These are phyloP conservation scores for Fragaria nilgerrensis DNA, from an alignment of 306 rosid species.

Conservation along the genomic window DNA sequence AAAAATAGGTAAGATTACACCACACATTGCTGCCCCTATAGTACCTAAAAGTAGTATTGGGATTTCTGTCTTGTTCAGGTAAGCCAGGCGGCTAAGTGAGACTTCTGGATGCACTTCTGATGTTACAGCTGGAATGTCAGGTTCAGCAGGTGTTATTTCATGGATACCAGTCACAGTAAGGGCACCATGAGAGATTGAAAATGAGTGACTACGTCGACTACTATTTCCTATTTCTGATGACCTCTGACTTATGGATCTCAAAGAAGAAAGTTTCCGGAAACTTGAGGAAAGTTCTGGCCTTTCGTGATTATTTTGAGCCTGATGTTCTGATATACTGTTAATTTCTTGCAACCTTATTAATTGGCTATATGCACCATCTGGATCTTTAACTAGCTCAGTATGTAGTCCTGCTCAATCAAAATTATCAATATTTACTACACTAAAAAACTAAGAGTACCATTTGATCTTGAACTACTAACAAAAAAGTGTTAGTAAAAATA, in stretches of 20 bases:
- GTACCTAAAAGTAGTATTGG: slow-evolving; percentile 56
- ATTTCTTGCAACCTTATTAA: slow-evolving; percentile 59
- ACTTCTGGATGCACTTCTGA: slow-evolving; percentile 36
- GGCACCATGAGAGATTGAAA: slow-evolving; percentile 35
- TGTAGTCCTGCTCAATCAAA: slow-evolving; percentile 41
- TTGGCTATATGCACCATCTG: slow-evolving; percentile 69
- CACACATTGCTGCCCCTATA: slow-evolving; percentile 53
- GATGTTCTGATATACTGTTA: slow-evolving; percentile 31
- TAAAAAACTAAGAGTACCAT: too few relatives aligned
- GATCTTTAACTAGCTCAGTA: slow-evolving; percentile 48
- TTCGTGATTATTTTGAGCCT: slow-evolving; percentile 27
- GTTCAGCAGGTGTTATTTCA: slow-evolving; percentile 27
- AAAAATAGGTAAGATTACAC: slow-evolving; percentile 45
- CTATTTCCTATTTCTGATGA: slow-evolving; percentile 52
- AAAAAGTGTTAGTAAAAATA: too few relatives aligned
- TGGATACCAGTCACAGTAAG: slow-evolving; percentile 31
- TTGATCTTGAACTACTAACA: too few relatives aligned
- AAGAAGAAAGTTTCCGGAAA: slow-evolving; percentile 18
- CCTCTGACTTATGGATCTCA: slow-evolving; percentile 43
- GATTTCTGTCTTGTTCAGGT: slow-evolving; percentile 78
- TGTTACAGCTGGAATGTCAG: slow-evolving; percentile 23
- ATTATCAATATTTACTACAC: too few relatives aligned
- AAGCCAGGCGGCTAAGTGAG: slow-evolving; percentile 50
- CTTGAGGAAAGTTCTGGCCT: slow-evolving; percentile 3
- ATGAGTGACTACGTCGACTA: slow-evolving; percentile 46